Conservation (phyloP, 192 early-diverging fungal genomes). For the Bifiguratus adelaidae region DNA sequence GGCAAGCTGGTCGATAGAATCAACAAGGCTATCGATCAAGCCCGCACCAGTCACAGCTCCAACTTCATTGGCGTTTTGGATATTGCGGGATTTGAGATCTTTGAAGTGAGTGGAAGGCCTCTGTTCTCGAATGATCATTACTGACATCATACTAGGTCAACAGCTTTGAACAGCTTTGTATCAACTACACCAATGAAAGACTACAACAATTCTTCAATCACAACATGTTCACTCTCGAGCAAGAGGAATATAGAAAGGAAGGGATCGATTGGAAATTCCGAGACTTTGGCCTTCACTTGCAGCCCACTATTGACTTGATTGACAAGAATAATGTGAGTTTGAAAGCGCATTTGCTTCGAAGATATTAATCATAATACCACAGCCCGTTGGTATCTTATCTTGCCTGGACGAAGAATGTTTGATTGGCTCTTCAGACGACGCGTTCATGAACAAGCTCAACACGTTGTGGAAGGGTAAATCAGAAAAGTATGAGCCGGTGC, state of each 20-base stretch:
- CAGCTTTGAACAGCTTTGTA: slow-evolving; percentile 98
- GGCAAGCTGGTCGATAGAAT: slow-evolving; percentile 80
- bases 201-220: slow-evolving; percentile 99
- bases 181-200: slow-evolving; percentile 99
- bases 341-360: too few relatives aligned
- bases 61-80: slow-evolving; percentile 96
- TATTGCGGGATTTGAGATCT: slow-evolving; percentile 99
- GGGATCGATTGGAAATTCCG: slow-evolving; percentile 98
- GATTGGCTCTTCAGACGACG: slow-evolving; percentile 94
- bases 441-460: slow-evolving; percentile 88
- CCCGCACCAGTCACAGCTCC: slow-evolving; percentile 52
- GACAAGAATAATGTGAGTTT: slow-evolving; percentile 81
- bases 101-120: slow-evolving; percentile 50
- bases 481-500: slow-evolving; percentile 76
- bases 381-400: slow-evolving; percentile 92
- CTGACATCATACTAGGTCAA: slow-evolving; percentile 47
- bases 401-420: slow-evolving; percentile 97
- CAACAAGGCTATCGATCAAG: slow-evolving; percentile 61
- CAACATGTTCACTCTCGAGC: slow-evolving; percentile 98
- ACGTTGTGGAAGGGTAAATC: slow-evolving; percentile 81
- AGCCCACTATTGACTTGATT: slow-evolving; percentile 97
- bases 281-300: slow-evolving; percentile 94
- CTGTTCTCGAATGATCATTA: not conserved
- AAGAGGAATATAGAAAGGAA: slow-evolving; percentile 94
- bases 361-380: too few relatives aligned